These are phyloP conservation scores for Hirsutella thompsonii DNA, from an alignment of 2,329 filamentous ascomycete species.

Conservation along the genomic window DNA sequence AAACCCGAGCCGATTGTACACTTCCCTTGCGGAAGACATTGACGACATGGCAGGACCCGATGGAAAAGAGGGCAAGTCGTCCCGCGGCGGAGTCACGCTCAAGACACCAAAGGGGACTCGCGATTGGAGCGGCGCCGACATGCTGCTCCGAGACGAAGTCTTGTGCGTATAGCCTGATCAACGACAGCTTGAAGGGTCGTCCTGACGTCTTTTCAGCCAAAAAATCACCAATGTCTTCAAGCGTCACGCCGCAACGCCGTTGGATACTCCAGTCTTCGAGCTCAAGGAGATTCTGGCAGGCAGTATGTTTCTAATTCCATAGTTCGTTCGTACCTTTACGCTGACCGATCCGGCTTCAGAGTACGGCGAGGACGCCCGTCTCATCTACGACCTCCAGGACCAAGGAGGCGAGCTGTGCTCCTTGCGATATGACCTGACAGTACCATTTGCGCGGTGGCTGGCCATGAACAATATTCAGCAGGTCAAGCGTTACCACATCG, in stretches of 20 bases:
- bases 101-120: slow-evolving; percentile 89
- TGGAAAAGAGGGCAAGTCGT: slow-evolving; percentile 19
- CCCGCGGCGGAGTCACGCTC: slow-evolving; percentile 43
- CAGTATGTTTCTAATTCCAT: slow-evolving; percentile 19
- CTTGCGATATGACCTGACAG: slow-evolving; percentile 1
- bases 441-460: slow-evolving; percentile 3
- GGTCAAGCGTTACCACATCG: slow-evolving; percentile 92
- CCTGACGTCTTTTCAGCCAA: slow-evolving; percentile 15
- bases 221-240: slow-evolving; percentile 71
- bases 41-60: slow-evolving; percentile 23
- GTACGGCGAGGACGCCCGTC: slow-evolving; percentile 84
- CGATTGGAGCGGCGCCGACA: slow-evolving; percentile 70
- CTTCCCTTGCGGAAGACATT: background rate
- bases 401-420: slow-evolving; percentile 57
- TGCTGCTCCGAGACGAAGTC: slow-evolving; percentile 71
- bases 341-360: slow-evolving; percentile 20
- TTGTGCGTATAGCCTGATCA: slow-evolving; percentile 25
- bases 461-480: slow-evolving; percentile 79
- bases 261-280: slow-evolving; percentile 79
- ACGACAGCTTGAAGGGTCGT: background rate
- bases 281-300: slow-evolving; percentile 75
- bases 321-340: background rate
- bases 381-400: slow-evolving; percentile 81
- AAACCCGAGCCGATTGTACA: background rate
- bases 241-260: slow-evolving; percentile 65